Percentiles rank a stretch among this genome's conserved stretches.
Conservation (phyloP, 139 green algal genomes). For the Edaphochlamys debaryana region DNA sequence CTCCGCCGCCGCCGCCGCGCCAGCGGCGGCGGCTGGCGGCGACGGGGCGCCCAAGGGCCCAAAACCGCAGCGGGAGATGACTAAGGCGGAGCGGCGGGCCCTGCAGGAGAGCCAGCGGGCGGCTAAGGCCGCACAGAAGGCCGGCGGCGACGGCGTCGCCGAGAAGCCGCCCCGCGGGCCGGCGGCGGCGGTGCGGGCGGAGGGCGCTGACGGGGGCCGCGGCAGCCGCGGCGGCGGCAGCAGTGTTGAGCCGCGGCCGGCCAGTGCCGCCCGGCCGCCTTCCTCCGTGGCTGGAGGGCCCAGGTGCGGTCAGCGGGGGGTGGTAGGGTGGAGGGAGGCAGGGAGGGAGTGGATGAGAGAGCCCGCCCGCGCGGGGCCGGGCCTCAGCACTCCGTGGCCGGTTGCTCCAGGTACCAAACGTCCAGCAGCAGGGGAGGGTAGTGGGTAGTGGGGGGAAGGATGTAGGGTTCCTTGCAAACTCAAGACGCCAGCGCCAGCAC, state of each 20-base stretch:
- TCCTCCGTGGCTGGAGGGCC: neutral
- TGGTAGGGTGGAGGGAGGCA: neutral
- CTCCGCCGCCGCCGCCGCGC: neutral
- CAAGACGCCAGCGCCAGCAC: too few relatives aligned
- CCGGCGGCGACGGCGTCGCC: neutral
- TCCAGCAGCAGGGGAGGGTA: too few relatives aligned
- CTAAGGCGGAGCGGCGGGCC: constrained; percentile 82
- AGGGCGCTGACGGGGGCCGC: neutral
- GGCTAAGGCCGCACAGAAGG: constrained; percentile 78
- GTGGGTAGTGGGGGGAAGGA: too few relatives aligned
- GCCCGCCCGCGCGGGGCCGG: too few relatives aligned
- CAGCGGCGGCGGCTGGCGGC: neutral
- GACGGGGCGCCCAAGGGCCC: neutral
- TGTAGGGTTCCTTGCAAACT: too few relatives aligned
- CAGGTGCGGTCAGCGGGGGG: neutral
- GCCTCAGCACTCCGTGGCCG: too few relatives aligned
- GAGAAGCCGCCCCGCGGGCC: constrained; percentile 18
- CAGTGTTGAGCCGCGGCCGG: neutral
- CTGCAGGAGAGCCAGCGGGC: constrained; percentile 85
- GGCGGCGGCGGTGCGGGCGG: neutral
- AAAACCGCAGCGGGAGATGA: constrained; percentile 67
- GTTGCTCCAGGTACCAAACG: too few relatives aligned
- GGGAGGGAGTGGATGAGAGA: too few relatives aligned
- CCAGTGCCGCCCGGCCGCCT: neutral
- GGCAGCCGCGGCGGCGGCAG: neutral